Evolutionary conservation across 306 rosid species (phyloP), one percentile per base, ranked within the genome.

Genomic region (Cicer cuneatum): DNA sequence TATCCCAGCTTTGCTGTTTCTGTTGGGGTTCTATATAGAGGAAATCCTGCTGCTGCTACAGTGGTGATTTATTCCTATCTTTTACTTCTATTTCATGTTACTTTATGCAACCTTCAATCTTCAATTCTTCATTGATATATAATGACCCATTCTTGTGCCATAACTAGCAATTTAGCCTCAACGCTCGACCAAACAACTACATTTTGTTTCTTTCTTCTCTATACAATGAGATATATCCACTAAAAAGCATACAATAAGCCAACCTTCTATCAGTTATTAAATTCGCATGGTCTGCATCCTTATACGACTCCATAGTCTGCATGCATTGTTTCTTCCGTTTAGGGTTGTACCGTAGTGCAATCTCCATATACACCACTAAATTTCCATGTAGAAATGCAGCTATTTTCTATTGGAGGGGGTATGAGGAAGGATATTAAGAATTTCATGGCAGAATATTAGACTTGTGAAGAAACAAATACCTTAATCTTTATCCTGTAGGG

Each of bases 1-100:
- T 94, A 94, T 82, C 97, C 97, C 38, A 81, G 88, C 85, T 94
- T 94, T 87, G 97, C 96, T 6, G 99, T 94, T 64, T 92, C 99
- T 68, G 89, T 94, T 47, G 99, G 97, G 68, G 96, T 94, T 81
- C 72, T 94, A 35, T 90, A 83, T 81, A 86, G 81, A 76, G 99
- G 99, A 83, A 92, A 84, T 73, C 99, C 99, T 77, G 91, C 88
- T 42, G 96, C 97, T 69, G 97, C 97, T 47, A 82, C 95, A 2
- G 99, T 94, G 96, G 99, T 93, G 79, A 52, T 67, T 65, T 48
- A 56, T 39, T 21, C 73, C 12, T 77, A 40, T 59, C 67, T 61
- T 66, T 80, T 18, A 57, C 71, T 71, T 83, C 37, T 66, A 41
- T 51, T 53, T 80, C 57, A 7, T 63, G 45, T 18, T 59, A 2